Evolutionary conservation across 2,329 filamentous ascomycete genomes (phyloP), one percentile per base, ranked within the genome.

Genomic region (Arthroderma sp.): DNA sequence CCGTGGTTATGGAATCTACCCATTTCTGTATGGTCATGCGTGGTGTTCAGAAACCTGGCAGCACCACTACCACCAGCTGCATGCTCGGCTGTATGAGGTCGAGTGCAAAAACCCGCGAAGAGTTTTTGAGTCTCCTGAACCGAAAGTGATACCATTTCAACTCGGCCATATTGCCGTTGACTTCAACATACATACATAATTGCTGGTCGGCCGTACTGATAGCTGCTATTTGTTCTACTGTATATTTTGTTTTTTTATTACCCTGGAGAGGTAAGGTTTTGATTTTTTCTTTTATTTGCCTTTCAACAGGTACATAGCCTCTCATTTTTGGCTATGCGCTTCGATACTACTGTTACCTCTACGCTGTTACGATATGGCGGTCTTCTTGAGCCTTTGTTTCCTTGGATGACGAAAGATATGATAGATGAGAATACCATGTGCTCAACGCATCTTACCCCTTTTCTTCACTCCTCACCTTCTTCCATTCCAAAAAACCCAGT

Each of bases 1-100:
- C 85, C 15, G 91, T 98, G 2, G 89, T 98, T 48, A 94, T 98
- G 82, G 91, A 98, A 60, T 93, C 85, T 9, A 88, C 80, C 58
- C 91, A 98, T 67, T 71, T 96, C 39, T 98, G 91, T 71, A 98
- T 96, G 89, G 87, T 94, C 10, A 96, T 95, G 88, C 79, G 91
- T 39, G 91, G 91, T n/a, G 89, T 98, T 6, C 78, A 95, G 61
- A 95, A 98, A 72, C 87, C 86, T 0, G 77, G 74, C 36, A 81
- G 84, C 42, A 83, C 77, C 11, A 96, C 91, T 5, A 91, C 93
- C 33, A 98, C 91, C 11, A 95, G 87, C 69, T 96, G 89, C 62
- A 93, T 98, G 67, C 76, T 96, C n/a, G 91, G 91, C 34, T 88
- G 87, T 57, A 94, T 98, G 73, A 81, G 94, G 59, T 81, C 81